Percentiles rank a stretch among this genome's conserved stretches.
phyloP scores from a whole-genome alignment of 1,139 yeast species.

The Magnusiomyces paraingens region DNA sequence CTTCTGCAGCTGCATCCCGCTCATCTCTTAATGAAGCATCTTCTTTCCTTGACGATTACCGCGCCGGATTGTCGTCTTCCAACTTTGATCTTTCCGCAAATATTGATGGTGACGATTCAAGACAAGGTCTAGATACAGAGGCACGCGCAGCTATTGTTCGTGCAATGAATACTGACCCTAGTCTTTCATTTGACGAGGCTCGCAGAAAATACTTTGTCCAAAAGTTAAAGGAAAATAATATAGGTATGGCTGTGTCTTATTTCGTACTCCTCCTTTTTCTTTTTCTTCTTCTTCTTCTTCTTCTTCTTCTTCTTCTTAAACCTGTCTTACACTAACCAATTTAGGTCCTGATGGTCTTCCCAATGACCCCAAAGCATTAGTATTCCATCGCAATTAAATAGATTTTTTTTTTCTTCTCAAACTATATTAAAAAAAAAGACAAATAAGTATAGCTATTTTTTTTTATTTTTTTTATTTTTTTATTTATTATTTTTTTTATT shows the following conservation, averaged over 20 bases:
- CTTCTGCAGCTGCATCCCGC: neutral
- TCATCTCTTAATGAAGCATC: neutral
- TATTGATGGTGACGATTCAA: conserved; percentile 41
- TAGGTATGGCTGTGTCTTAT: conserved; percentile 33
- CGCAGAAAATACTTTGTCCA: conserved; percentile 46
- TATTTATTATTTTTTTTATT: no score
- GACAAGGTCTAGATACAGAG: conserved; percentile 54
- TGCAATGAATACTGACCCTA: conserved; percentile 47
- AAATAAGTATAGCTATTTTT: neutral
- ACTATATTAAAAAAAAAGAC: neutral
- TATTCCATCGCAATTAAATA: conserved; percentile 25
- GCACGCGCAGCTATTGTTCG: conserved; percentile 47
- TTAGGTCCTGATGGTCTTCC: conserved; percentile 30
- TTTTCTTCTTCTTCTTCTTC: no score
- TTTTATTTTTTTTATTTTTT: no score
- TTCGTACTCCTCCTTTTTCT: no score
- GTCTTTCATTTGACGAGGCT: conserved; percentile 63
- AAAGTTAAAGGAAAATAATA: conserved; percentile 45
- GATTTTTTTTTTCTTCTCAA: neutral
- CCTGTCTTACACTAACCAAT: conserved; percentile 1
- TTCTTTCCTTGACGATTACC: conserved; percentile 43
- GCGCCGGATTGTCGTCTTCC: conserved; percentile 57
- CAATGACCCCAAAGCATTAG: conserved; percentile 44
- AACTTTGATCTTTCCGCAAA: conserved; percentile 49
- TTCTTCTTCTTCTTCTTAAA: no score